These are phyloP conservation scores for Mikania micrantha DNA, from an alignment of 129 eudicot species.

Conservation along the genomic window DNA sequence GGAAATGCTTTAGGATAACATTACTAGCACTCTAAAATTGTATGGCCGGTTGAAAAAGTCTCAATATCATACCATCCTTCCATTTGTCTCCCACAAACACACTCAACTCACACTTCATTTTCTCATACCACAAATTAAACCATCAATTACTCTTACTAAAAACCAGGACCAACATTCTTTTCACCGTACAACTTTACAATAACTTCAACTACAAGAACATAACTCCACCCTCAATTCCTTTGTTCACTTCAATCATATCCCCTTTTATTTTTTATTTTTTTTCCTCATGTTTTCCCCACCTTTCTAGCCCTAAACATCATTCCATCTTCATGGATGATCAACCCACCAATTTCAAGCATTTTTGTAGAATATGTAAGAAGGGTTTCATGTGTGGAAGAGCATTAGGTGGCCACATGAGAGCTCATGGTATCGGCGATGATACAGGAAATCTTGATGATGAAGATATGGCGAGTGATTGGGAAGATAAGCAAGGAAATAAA, in stretches of 20 bases:
- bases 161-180: conserved; percentile 60
- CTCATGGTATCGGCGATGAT: conserved; percentile 87
- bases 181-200: conserved; percentile 56
- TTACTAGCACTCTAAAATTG: conserved; percentile 12
- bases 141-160: conserved; percentile 54
- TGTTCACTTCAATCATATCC: conserved; percentile 8
- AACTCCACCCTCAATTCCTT: conserved; percentile 30
- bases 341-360: conserved; percentile 59
- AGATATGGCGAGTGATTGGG: conserved; percentile 69
- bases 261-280: neutral
- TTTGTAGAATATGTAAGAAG: conserved; percentile 79
- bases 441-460: conserved; percentile 57
- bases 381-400: conserved; percentile 98
- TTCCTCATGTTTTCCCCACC: neutral
- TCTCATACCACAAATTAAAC: conserved; percentile 39
- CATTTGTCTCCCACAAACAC: conserved; percentile 58
- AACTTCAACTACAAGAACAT: conserved; percentile 55
- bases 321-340: conserved; percentile 53
- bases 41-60: conserved; percentile 41
- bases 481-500: conserved; percentile 54
- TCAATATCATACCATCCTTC: conserved; percentile 34
- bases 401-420: conserved; percentile 89
- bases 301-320: neutral
- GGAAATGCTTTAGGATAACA: neutral
- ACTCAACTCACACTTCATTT: conserved; percentile 37